These are phyloP conservation scores for Tranzscheliella williamsii DNA, from an alignment of 1,284 basidiomycete species.

Conservation along the genomic window DNA sequence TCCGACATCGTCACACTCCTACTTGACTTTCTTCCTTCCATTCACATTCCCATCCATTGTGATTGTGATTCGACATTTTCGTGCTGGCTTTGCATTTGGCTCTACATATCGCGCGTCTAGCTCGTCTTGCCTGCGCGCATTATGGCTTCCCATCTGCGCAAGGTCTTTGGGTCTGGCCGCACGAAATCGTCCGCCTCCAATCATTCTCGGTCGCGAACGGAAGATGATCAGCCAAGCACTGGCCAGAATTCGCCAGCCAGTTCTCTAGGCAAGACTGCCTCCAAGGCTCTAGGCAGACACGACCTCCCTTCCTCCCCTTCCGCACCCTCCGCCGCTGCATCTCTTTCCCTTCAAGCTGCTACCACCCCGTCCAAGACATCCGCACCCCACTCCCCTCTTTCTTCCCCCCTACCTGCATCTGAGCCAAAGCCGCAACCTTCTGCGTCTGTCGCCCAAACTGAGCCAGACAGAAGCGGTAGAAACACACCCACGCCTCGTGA, in stretches of 20 bases:
- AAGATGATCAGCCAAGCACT: constrained; percentile 17
- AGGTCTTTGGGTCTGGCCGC: constrained; percentile 44
- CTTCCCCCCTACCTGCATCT: no score
- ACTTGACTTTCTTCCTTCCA: no score
- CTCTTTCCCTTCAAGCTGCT: constrained; percentile 17
- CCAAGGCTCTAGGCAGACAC: constrained; percentile 6
- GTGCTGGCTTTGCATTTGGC: no score
- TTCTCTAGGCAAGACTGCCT: constrained; percentile 21
- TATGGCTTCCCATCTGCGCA: constrained; percentile 38
- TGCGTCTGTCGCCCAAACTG: no score
- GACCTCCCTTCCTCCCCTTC: neutral
- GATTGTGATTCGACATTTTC: no score
- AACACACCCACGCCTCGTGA: constrained; percentile 1
- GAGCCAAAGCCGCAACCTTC: no score
- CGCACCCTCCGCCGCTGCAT: constrained; percentile 2
- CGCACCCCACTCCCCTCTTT: no score
- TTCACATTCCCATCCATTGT: no score
- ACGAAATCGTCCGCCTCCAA: constrained; percentile 30
- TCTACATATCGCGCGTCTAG: no score
- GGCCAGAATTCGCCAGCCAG: constrained; percentile 23
- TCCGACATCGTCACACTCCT: no score
- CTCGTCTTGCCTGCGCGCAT: neutral
- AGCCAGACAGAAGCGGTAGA: constrained; percentile 7
- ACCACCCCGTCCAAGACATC: constrained; percentile 26
- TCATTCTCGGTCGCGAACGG: constrained; percentile 19